These are phyloP conservation scores for Brettanomyces sp. DNA, from an alignment of 805 yeast species.

Conservation along the genomic window DNA sequence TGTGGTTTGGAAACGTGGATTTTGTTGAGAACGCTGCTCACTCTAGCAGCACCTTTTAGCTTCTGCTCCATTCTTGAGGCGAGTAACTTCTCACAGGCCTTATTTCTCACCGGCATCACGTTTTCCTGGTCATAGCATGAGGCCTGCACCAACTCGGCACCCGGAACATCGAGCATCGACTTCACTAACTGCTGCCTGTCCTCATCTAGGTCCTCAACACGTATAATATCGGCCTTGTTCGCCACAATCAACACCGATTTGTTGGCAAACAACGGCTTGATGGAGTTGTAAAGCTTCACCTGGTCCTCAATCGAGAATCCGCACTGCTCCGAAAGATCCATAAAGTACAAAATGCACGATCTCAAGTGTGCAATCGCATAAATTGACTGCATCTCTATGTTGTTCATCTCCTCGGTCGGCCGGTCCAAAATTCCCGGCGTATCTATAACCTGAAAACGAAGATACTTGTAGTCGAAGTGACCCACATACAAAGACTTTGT, in stretches of 20 bases:
- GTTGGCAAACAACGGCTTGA: slow-evolving; percentile 95
- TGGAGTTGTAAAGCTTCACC: slow-evolving; percentile 92
- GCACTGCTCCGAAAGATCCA: slow-evolving; percentile 99
- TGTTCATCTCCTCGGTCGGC: slow-evolving; percentile 99
- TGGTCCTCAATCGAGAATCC: slow-evolving; percentile 97
- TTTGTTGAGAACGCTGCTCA: slow-evolving; percentile 81
- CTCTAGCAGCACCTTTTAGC: slow-evolving; percentile 85
- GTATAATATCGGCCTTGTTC: slow-evolving; percentile 88
- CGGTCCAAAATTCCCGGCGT: slow-evolving; percentile 98
- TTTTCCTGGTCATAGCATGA: slow-evolving; percentile 93
- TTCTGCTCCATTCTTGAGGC: slow-evolving; percentile 96
- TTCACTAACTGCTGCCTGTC: slow-evolving; percentile 66
- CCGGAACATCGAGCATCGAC: slow-evolving; percentile 54
- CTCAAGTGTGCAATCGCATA: slow-evolving; percentile 98
- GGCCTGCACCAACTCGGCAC: slow-evolving; percentile 86
- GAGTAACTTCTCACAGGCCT: slow-evolving; percentile 93
- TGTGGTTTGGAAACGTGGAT: slow-evolving; percentile 91
- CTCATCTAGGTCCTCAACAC: slow-evolving; percentile 71
- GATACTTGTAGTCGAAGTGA: slow-evolving; percentile 95
- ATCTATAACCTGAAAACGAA: slow-evolving; percentile 97
- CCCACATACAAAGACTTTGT: slow-evolving; percentile 96
- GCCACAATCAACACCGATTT: slow-evolving; percentile 92
- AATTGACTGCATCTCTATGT: slow-evolving; percentile 98
- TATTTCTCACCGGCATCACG: slow-evolving; percentile 90
- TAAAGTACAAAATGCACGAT: slow-evolving; percentile 91